These are phyloP conservation scores for Starmera amethionina DNA, from an alignment of 805 yeast genomes.

Conservation along the genomic window DNA sequence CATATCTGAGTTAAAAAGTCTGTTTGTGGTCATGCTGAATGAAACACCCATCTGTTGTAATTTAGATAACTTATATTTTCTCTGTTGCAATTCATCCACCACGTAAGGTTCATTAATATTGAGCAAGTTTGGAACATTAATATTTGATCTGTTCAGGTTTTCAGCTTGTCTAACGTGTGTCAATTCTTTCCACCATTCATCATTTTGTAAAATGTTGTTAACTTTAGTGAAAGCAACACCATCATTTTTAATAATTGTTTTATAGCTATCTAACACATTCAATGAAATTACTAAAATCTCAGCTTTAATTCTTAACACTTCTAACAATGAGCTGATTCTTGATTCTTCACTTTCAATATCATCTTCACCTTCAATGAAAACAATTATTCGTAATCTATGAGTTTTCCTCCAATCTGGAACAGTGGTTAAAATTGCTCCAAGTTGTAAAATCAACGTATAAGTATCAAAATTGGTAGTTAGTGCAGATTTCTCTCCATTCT, in stretches of 20 bases:
- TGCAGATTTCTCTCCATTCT: constrained; percentile 54
- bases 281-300: constrained; percentile 67
- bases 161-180: constrained; percentile 40
- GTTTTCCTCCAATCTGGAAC: constrained; percentile 88
- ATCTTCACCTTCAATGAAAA: constrained; percentile 69
- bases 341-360: constrained; percentile 65
- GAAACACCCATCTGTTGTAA: constrained; percentile 73
- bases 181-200: constrained; percentile 81
- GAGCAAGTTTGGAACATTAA: constrained; percentile 24
- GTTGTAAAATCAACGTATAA: constrained; percentile 82
- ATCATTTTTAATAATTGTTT: constrained; percentile 67
- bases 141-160: constrained; percentile 14
- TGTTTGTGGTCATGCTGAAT: constrained; percentile 62
- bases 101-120: constrained; percentile 21
- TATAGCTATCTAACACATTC: constrained; percentile 48
- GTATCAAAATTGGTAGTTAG: constrained; percentile 91
- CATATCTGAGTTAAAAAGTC: constrained; percentile 27
- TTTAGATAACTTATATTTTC: constrained; percentile 39
- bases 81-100: constrained; percentile 15
- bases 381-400: constrained; percentile 70
- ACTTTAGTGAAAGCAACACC: constrained; percentile 35
- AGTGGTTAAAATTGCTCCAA: constrained; percentile 87
- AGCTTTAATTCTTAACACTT: constrained; percentile 78
- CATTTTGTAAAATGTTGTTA: constrained; percentile 40
- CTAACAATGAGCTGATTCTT: constrained; percentile 54